Base-by-base conservation (phyloP, 495 filamentous ascomycete species). In the Hyaloscypha bicolor region DNA sequence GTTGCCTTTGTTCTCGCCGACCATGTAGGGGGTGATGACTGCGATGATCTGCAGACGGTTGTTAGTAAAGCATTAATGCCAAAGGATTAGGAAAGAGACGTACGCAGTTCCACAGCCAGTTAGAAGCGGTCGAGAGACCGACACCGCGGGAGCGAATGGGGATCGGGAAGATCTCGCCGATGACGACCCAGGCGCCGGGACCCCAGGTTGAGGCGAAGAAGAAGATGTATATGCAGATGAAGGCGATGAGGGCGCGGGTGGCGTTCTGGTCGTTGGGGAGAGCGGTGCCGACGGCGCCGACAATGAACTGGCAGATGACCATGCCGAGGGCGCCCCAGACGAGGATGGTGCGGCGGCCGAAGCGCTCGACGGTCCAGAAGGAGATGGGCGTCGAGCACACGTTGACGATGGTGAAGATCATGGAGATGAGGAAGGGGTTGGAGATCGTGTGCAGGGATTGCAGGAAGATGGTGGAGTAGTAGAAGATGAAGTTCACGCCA, bases 401-500 rank as follows among this genome's bases (percentile, higher is more conserved):
- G 78, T 95, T 96, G 82, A 95, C 88, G 67, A 93, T 82, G 73
- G 90, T 94, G 69, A 88, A 91, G 80, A 96, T 84, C 73, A 96
- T 81, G 66, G 83, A 87, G 72, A 94, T 91, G 48, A 94, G 76
- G 85, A 95, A 95, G 57, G 88, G 82, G 80, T 93, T 85, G 45
- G 69, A 69, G 71, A 95, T 90, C 8, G 42, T 48, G 55, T 86
- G 84, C 2, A 88, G 89, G 37, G 88, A 82, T 76, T 86, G 78
- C 80, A 95, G 90, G 86, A 94, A 95, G 62, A 87, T 85, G 29
- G 91, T 93, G 39, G 88, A 89, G 77, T 90, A 95, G 83, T 94
- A 96, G 86, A 96, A 94, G 80, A 96, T 88, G 82, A 95, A 96
- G 85, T 96, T 95, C 79, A 96, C 88, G 80, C 92, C 92, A 30